Base-by-base conservation (phyloP, 345 rosid species). In the Xanthoceras sorbifolium region DNA sequence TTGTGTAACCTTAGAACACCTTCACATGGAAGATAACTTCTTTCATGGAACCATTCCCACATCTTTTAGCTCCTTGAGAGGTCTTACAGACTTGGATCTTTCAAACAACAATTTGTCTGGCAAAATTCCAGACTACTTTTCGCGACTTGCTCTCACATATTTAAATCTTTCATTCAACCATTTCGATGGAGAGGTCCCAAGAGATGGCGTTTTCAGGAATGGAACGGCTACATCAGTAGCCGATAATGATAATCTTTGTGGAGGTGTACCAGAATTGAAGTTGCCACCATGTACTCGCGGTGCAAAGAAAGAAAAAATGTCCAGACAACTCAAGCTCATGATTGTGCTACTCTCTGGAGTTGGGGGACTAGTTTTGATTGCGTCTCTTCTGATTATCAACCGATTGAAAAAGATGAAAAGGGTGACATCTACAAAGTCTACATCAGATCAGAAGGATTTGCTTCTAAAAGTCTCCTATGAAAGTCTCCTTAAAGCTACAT, bases 21-120 rank as follows among this genome's bases (percentile, higher is more conserved):
- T 83, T 34, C 34, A 66, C 36, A 40, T 77, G 59, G 31, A 20
- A 0, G 77, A 71, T 32, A 79, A 82, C 65, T 68, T 31, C 61
- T 69, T 82, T n/a, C 57, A 34, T 12, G 83, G 86, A 23, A 20
- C 50, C 0, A 72, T 83, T n/a, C 85, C 85, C n/a, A 54, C 73
- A 17, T 79, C 76, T 5, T 64, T 83, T n/a, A 67, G 60, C 6
- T 12, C 70, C 12, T 26, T 76, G 36, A 76, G 34, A 23, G 81
- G 69, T 4, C 23, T 76, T 44, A 66, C 59, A 44, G 68, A 63
- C 25, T 38, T 83, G 2, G 83, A 79, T 62, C 80, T 79, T 63
- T 83, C 85, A 0, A 60, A 11, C 46, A 83, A 83, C 82, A 79
- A 76, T 46, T 76, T 83, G 31, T 26, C 77, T 0, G 82, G 82